These are phyloP conservation scores for Cercospora beticola DNA, from an alignment of 2,329 filamentous ascomycete genomes.

Conservation along the genomic window DNA sequence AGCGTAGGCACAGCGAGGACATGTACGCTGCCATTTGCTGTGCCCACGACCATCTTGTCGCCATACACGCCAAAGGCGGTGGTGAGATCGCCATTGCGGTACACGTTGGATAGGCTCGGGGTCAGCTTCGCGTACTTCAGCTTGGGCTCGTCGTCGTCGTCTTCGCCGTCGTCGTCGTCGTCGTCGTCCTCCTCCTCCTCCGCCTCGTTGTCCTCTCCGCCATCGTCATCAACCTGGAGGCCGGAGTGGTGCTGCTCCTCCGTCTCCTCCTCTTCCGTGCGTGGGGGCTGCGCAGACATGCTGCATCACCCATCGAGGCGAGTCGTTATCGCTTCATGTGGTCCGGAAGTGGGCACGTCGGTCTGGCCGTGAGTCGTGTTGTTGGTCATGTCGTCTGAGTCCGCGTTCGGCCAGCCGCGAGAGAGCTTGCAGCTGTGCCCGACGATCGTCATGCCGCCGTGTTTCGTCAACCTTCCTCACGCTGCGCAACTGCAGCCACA, in stretches of 20 bases:
- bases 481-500: not conserved
- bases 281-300: constrained; percentile 38
- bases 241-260: constrained; percentile 15
- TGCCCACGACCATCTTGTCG: constrained; percentile 97
- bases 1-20: constrained; percentile 81
- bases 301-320: constrained; percentile 30
- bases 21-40: constrained; percentile 95
- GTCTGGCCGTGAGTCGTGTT: not conserved
- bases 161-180: constrained; percentile 68
- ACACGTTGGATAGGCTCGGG: constrained; percentile 73
- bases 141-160: constrained; percentile 89
- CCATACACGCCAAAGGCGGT: constrained; percentile 86
- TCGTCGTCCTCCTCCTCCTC: too few relatives aligned
- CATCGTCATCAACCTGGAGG: constrained; percentile 16
- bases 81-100: constrained; percentile 83
- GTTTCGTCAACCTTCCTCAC: not conserved
- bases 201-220: constrained; percentile 35
- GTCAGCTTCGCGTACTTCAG: constrained; percentile 92
- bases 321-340: constrained; percentile 9
- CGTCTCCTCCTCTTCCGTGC: constrained; percentile 26
- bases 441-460: not conserved
- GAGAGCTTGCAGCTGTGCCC: not conserved
- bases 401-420: constrained; percentile 2
- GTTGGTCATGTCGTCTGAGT: constrained; percentile 10
- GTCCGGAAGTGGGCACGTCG: not conserved